Evolutionary conservation across 108 stramenopile genomes (phyloP), one percentile per base, ranked within the genome.

Genomic region (Cylindrotheca fusiformis): DNA sequence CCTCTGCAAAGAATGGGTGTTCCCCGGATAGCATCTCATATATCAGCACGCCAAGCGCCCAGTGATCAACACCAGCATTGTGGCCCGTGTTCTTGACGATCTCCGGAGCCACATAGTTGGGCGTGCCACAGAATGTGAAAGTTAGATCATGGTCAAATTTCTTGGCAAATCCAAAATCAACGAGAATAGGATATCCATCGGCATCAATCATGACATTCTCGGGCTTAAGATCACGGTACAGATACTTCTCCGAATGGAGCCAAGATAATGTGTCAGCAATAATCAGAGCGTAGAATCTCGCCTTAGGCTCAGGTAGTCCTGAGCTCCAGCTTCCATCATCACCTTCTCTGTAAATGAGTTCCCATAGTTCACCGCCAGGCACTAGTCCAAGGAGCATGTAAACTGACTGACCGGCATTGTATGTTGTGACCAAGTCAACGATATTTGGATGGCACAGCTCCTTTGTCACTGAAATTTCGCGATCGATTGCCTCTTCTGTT

Each of bases 51-150:
- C 96, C 93, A 44, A 96, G 75, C 3, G 91, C 86, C 93, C 93
- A 96, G 85, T 86, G 87, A 61, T 96, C 93, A 23, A 91, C 95
- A 1, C 86, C 86, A 66, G 81, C 88, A 22, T 91, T 90, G 63
- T 96, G 93, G 14, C 93, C 95, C 71, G 88, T 82, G 60, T 88
- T 91, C 45, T 86, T 78, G n/a, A 96, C 69, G n/a, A 93, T 80
- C 63, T 96, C 93, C 4, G 95, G 95, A 4, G 92, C 85, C 8
- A 96, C 79, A 57, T 96, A 96, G 59, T 91, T 94, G 2, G 96
- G 96, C 12, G 97, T 98, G 17, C 97, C 96, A 67, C 96, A 97
- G 2, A 96, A 76, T 29, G 97, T 97, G 71, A 88, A 96, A 80
- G 33, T 58, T 60, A 61, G 92, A 94, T 47, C 88, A 86, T 52